Conservation (phyloP, 495 filamentous ascomycete genomes). For the Aspergillus olivimuriae region DNA sequence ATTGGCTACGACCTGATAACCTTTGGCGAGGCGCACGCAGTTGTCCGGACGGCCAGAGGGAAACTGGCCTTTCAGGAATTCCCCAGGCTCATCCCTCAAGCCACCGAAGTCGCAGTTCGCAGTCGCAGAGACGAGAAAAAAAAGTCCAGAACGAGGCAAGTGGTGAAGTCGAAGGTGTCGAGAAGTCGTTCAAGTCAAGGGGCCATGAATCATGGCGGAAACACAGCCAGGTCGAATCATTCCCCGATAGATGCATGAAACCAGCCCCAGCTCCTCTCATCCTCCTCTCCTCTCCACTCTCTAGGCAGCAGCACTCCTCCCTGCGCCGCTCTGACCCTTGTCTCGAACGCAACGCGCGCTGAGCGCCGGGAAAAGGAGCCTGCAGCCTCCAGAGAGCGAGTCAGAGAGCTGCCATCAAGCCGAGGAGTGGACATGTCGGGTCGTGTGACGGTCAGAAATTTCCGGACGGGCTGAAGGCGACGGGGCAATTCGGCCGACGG, state of each 20-base stretch:
- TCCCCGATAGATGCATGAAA: constrained; percentile 1
- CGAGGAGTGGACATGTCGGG: neutral
- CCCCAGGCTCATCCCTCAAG: neutral
- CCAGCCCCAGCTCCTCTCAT: constrained; percentile 1
- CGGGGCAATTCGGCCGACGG: neutral
- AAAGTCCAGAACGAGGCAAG: neutral
- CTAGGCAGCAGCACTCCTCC: neutral
- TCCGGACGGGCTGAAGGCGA: constrained; percentile 1
- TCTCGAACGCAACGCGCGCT: neutral
- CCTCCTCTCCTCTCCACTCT: neutral
- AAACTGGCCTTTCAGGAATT: neutral
- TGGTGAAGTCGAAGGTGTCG: neutral
- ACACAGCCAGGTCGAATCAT: neutral
- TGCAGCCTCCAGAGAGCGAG: neutral
- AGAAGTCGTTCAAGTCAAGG: constrained; percentile 1
- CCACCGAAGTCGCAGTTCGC: constrained; percentile 1
- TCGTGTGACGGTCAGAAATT: constrained; percentile 1
- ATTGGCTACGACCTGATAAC: neutral
- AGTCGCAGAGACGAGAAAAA: neutral
- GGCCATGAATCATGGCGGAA: neutral
- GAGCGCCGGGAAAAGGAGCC: neutral
- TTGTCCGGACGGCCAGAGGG: neutral
- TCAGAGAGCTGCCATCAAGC: neutral
- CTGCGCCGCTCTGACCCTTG: neutral
- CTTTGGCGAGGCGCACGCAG: neutral